Base-by-base conservation (phyloP, 192 early-diverging fungal species). In the Helicostylum pulchrum region DNA sequence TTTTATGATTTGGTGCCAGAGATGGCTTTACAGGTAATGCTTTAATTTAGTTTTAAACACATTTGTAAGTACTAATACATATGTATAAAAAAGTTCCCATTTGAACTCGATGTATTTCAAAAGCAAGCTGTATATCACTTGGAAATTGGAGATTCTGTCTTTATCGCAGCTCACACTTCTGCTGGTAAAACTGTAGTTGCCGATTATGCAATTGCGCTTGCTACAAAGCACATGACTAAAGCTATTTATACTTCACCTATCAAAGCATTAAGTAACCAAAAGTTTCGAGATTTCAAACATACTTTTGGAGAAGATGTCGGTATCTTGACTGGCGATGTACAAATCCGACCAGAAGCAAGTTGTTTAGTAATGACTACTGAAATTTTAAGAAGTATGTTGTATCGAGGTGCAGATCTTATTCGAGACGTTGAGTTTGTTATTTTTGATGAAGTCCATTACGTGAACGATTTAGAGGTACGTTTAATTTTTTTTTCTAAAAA, bases 341-440 rank as follows among this genome's bases (percentile, higher is more conserved):
- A 99, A 78, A 98, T 99, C 66, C 83, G 85, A 23, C 93, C 95
- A 0, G 95, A 97, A 77, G 95, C 95, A n/a, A 85, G 89, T 15
- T 99, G 97, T 68, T 81, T 99, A 49, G 89, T 99, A 60, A 98
- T 99, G 95, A 99, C 97, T 4, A 99, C 97, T 7, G 97, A 99
- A 71, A 97, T 99, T 83, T 78, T 99, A 53, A 81, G 94, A 54
- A 92, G 88, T 69, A 99, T 99, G 97, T 82, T 99, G 8, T 99
- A 99, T 73, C 87, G 93, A 48, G 95, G 95, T 14, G 95, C 97
- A 4, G 95, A 98, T 74, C 74, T 98, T 45, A 89, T 99, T 62
- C 86, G 95, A 19, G 97, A 99, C 68, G 94, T 99, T 11, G 97
- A 99, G 77, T 99, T 94, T 88, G 97, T 99, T 1, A 94, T 99